Base-by-base conservation (phyloP, 2,329 filamentous ascomycete species). In the Colletotrichum tropicicola region DNA sequence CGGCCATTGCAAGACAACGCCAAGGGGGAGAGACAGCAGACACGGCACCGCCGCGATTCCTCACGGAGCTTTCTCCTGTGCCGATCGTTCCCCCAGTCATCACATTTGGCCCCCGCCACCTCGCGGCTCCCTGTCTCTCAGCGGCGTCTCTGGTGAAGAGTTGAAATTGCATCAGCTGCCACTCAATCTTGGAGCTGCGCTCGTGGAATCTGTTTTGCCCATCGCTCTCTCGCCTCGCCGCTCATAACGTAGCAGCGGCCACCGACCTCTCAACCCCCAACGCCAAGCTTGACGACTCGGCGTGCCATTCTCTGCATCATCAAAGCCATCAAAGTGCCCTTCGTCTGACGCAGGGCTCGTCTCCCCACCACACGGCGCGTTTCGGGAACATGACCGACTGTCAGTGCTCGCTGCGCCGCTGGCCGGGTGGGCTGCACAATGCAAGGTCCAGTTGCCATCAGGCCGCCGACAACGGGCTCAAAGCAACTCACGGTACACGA, bases 111-210 rank as follows among this genome's bases (percentile, higher is more conserved):
- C n/a, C n/a, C n/a, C 6, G 10, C 21, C 19, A 10, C 19, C 12
- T 39, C 25, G 15, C 19, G 13, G 23, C 49, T 55, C 43, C 49
- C 12, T 61, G 49, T 7, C 39, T 48, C 21, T 21, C 39, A 53
- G 23, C 30, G 41, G n/a, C 35, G 39, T 43, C 10, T 41, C 30
- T 28, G 43, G 39, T 61, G 49, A 55, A 51, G 49, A 41, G 56
- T 51, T 49, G 61, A 65, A 61, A 65, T 65, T 61, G 37, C 57
- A 45, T 35, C 35, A 30, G 35, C 48, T 56, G 57, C 49, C 61
- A n/a, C 35, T 60, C 35, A 59, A 63, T 52, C 60, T 63, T 45
- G 39, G 25, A 41, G 35, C 17, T 32, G 39, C 57, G 30, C 27
- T 41, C 19, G 30, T 32, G 49, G 61, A 55, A 23, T 37, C 25